phyloP scores from a whole-genome alignment of 352 stramenopile genomes.

The Peronospora farinosa region DNA sequence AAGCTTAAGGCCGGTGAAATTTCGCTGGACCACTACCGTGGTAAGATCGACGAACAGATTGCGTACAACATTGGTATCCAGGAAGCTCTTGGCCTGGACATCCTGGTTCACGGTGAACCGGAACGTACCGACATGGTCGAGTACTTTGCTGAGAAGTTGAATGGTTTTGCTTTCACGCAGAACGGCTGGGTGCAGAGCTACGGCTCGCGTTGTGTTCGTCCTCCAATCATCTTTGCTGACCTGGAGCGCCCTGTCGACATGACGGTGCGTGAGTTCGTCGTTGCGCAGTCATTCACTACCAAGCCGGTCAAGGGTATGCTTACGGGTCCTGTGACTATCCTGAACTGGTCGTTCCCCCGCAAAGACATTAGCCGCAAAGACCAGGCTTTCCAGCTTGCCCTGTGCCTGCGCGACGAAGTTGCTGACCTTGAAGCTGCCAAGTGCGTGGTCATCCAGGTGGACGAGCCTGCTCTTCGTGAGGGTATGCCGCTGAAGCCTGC shows the following conservation, averaged over 20 bases:
- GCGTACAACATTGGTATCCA: constrained; percentile 88
- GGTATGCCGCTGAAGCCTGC: constrained; percentile 85
- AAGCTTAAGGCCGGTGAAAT: constrained; percentile 83
- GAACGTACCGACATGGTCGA: constrained; percentile 94
- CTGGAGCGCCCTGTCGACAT: constrained; percentile 80
- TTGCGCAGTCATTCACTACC: constrained; percentile 85
- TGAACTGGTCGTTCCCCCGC: constrained; percentile 93
- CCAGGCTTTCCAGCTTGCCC: constrained; percentile 85
- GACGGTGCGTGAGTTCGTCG: constrained; percentile 88
- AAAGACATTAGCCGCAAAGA: constrained; percentile 87
- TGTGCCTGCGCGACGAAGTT: constrained; percentile 90
- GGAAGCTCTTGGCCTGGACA: constrained; percentile 88
- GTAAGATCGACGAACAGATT: constrained; percentile 90
- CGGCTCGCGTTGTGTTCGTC: constrained; percentile 87
- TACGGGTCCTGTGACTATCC: constrained; percentile 89
- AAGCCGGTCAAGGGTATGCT: constrained; percentile 93
- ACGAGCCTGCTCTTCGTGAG: constrained; percentile 89
- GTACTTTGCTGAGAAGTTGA: constrained; percentile 91
- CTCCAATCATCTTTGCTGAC: constrained; percentile 88
- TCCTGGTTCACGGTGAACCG: constrained; percentile 90
- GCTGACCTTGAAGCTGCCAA: constrained; percentile 84
- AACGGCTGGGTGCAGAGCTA: constrained; percentile 94
- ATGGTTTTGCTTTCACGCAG: constrained; percentile 88
- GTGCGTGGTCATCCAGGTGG: constrained; percentile 88
- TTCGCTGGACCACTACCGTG: constrained; percentile 65